Conservation (phyloP, 2,329 filamentous ascomycete species). For the Cercospora nicotianae region DNA sequence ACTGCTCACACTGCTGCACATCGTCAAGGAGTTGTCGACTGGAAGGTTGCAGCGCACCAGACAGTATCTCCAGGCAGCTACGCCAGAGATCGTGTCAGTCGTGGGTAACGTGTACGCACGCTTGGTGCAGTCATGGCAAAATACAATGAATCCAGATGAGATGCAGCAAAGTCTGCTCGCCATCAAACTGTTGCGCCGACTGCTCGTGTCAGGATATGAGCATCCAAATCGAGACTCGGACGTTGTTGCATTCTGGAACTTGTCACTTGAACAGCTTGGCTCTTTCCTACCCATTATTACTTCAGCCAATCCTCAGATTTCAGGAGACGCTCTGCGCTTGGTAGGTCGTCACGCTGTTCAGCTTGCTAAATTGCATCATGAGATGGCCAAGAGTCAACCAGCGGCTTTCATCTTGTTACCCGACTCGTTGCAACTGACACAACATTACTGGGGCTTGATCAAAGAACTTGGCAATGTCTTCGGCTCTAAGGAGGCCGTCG, state of each 20-base stretch:
- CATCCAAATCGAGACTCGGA: constrained; percentile 75
- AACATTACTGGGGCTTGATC: constrained; percentile 82
- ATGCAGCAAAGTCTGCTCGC: constrained; percentile 76
- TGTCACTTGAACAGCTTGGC: constrained; percentile 76
- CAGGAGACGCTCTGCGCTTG: constrained; percentile 36
- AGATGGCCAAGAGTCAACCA: constrained; percentile 77
- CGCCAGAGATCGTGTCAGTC: constrained; percentile 81
- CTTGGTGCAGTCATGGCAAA: constrained; percentile 68
- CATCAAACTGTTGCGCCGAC: constrained; percentile 75
- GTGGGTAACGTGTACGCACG: constrained; percentile 68
- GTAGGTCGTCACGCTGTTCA: constrained; percentile 88
- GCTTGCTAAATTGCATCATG: constrained; percentile 85
- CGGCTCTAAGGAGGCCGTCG: constrained; percentile 51
- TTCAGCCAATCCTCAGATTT: constrained; percentile 11
- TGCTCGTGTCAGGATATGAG: constrained; percentile 80
- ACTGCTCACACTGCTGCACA: constrained; percentile 75
- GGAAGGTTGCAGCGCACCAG: constrained; percentile 74
- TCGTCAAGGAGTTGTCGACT: constrained; percentile 87
- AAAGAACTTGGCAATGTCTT: constrained; percentile 74
- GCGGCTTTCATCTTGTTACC: constrained; percentile 81
- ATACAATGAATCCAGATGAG: constrained; percentile 44
- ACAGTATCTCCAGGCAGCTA: constrained; percentile 71
- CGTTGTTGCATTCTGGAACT: constrained; percentile 75
- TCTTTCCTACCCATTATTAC: constrained; percentile 61
- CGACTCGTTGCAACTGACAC: constrained; percentile 72